Conservation (phyloP, 139 green algal species). For the Picochlorum sp. region DNA sequence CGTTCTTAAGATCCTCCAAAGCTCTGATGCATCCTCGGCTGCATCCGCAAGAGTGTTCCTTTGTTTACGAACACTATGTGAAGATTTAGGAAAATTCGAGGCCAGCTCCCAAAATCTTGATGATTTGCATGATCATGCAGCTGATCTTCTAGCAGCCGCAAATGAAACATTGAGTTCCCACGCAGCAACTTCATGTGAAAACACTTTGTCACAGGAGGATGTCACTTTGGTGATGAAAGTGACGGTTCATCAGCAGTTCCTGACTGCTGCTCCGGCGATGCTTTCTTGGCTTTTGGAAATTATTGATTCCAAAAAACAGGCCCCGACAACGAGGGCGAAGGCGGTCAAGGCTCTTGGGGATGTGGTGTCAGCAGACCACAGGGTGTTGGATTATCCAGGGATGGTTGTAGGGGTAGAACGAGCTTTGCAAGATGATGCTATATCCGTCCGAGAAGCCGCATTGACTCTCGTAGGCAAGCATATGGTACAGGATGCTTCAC, state of each 20-base stretch:
- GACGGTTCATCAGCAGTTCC: conserved; percentile 24
- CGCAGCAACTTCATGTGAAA: not conserved
- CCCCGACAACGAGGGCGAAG: conserved; percentile 36
- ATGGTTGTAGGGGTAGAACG: conserved; percentile 48
- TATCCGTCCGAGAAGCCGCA: conserved; percentile 73
- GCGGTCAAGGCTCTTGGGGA: conserved; percentile 56
- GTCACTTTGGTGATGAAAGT: conserved; percentile 20
- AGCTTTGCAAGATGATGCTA: conserved; percentile 66
- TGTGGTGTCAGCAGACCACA: conserved; percentile 51
- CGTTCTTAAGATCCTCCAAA: not conserved
- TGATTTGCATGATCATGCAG: too few species aligned
- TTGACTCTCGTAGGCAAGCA: conserved; percentile 72
- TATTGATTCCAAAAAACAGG: conserved; percentile 12
- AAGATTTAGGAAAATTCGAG: not conserved
- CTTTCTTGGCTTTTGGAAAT: conserved; percentile 46
- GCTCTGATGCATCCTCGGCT: not conserved
- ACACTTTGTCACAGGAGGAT: conserved; percentile 10
- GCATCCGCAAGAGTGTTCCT: not conserved
- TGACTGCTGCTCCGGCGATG: conserved; percentile 25
- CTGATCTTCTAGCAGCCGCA: too few species aligned
- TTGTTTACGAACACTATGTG: not conserved
- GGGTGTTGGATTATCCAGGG: conserved; percentile 32
- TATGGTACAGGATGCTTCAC: conserved; percentile 37
- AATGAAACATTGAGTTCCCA: too few species aligned
- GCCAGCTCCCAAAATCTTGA: too few species aligned